Conservation (phyloP, 768 basidiomycete species). For the Tulasnella sp. region DNA sequence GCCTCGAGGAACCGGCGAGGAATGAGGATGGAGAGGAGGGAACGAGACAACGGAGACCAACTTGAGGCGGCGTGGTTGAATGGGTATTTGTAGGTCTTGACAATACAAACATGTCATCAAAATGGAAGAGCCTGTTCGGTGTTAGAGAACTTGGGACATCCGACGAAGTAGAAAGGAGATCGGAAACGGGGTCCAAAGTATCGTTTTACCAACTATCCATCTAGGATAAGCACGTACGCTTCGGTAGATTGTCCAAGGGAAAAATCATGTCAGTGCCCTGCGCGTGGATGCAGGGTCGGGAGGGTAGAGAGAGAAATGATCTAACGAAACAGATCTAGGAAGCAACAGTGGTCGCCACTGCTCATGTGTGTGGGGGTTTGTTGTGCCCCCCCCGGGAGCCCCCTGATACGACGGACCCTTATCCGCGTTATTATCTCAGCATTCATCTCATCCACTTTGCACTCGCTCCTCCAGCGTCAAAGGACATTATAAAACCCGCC, state of each 20-base stretch:
- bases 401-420: too few species aligned
- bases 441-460: too few species aligned
- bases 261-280: too few species aligned
- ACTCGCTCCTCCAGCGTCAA: too few species aligned
- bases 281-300: neutral
- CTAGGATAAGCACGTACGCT: neutral
- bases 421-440: too few species aligned
- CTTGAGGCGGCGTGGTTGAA: neutral
- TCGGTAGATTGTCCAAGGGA: neutral
- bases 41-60: neutral
- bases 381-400: too few species aligned
- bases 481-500: too few species aligned
- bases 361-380: too few species aligned
- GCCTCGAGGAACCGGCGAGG: neutral
- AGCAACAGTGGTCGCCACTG: too few species aligned
- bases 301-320: neutral
- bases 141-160: neutral
- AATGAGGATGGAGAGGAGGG: neutral
- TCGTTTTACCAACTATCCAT: neutral
- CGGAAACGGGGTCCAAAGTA: neutral
- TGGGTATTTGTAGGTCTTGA: neutral
- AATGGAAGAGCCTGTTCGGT: neutral
- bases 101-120: neutral
- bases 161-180: neutral
- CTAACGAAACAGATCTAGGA: constrained; percentile 1